Evolutionary conservation across 768 basidiomycete species (phyloP), one percentile per base, ranked within the genome.

Genomic region (Mycena metata): DNA sequence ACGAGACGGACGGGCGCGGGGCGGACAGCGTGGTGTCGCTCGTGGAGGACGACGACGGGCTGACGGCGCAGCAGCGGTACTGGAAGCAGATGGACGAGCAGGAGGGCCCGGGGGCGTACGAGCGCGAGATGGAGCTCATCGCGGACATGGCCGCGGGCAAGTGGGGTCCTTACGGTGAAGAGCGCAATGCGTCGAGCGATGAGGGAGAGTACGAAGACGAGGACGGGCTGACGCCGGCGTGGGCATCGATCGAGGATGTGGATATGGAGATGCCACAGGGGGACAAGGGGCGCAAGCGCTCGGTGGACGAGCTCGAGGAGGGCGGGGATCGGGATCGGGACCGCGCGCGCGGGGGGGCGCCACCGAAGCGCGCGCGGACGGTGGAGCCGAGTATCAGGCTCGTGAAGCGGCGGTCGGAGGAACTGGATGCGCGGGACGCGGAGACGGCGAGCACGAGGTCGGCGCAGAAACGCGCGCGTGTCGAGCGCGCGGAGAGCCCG

Each of bases 321-420:
- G 78, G 73, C 26, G 47, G 47, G 23, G 47, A 49, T 30, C 30
- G 30, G 3, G 30, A 64, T 55, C 71, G 61, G 52, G 62, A 47
- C 36, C 75, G 47, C 36, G 55, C 24, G 65, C 47, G 69, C 30
- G 76, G 66, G 39, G 78, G 72, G 43, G 79, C 77, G 10, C 80
- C 78, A 17, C 79, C 80, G 26, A 83, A 81, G 66, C 75, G 75
- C 51, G 74, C 69, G 9, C 64, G 69, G 57, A 68, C 46, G 60
- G 62, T 60, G 46, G 60, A 42, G 60, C 71, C 58, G 47, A 65
- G 10, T 12, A 47, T 23, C 24, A 82, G 82, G 72, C 79, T 52
- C 17, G 26, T 24, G 51, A 52, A 88, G 69, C 82, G 86, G 23
- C 82, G 83, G 41, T 88, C 86, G 36, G 86, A 86, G 68, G 86